phyloP scores from a whole-genome alignment of 108 stramenopile genomes.

The Cyclotella atomus region DNA sequence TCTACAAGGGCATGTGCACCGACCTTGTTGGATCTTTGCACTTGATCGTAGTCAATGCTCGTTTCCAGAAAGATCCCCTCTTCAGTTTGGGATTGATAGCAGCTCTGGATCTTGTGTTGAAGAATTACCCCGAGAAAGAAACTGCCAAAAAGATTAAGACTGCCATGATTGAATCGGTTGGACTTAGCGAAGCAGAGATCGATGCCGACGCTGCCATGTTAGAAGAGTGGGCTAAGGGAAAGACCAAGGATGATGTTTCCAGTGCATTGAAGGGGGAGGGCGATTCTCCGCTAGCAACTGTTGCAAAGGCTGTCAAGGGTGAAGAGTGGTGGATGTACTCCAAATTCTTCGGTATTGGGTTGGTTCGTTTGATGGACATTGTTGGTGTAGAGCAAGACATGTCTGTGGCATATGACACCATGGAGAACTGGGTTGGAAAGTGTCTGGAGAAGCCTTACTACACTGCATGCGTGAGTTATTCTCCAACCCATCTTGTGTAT shows the following conservation, averaged over 20 bases:
- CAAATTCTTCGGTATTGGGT: conserved; percentile 86
- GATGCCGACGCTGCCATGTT: conserved; percentile 78
- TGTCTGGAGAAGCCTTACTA: conserved; percentile 76
- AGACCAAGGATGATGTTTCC: conserved; percentile 86
- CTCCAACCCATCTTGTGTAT: not conserved
- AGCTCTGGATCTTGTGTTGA: conserved; percentile 77
- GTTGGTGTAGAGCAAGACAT: conserved; percentile 87
- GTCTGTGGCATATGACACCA: conserved; percentile 89
- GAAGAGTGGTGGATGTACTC: conserved; percentile 94
- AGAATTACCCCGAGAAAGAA: conserved; percentile 92
- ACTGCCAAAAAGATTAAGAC: conserved; percentile 75
- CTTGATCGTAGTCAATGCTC: conserved; percentile 90
- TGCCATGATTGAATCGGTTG: conserved; percentile 81
- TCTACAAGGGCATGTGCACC: conserved; percentile 92
- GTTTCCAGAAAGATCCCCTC: conserved; percentile 84
- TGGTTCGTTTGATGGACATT: conserved; percentile 83
- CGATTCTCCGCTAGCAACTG: conserved; percentile 62
- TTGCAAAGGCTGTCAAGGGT: conserved; percentile 71
- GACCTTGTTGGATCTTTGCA: conserved; percentile 94
- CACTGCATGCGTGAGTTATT: conserved; percentile 88
- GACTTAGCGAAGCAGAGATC: conserved; percentile 80
- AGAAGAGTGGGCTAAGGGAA: conserved; percentile 84
- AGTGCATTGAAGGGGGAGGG: conserved; percentile 85
- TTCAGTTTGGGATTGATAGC: conserved; percentile 85
- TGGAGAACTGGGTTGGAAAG: conserved; percentile 87